Base-by-base conservation (phyloP, 2,329 filamentous ascomycete genomes). In the Dactylellina leptospora region DNA sequence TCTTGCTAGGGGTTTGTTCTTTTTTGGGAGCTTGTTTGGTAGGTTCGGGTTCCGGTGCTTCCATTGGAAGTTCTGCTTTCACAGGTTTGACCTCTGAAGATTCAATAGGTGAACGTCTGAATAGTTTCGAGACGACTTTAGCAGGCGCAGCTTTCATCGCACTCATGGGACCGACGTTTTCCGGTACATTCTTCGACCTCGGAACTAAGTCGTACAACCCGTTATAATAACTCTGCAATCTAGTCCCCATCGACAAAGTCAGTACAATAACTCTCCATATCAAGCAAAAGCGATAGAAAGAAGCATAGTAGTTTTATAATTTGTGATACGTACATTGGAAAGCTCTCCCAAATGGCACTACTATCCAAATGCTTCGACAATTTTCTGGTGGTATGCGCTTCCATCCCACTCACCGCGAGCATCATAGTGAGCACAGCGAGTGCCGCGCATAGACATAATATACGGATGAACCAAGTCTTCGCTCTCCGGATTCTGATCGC, bases 171-270 rank as follows among this genome's bases (percentile, higher is more conserved):
- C 66, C 66, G 0, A 95, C 93, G 78, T 96, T 97, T 78, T 97
- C 91, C 0, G 93, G 89, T 8, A 84, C 82, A 75, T 93, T 93
- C 50, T 90, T 82, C 11, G 83, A 79, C 23, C 87, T 81, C 0
- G 86, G 80, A 0, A 90, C 86, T 73, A 99, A 78, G 0, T 85
- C 89, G 74, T 88, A 85, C 69, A 99, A 84, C 0, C 95, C 95
- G 11, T 92, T 93, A 79, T 97, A 95, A 79, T 97, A 99, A 74
- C 93, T 85, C 71, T 88, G 89, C 73, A 99, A 61, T 38, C 64
- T 70, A 23, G 8, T n/a, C n/a, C n/a, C n/a, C n/a, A n/a, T n/a
- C n/a, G n/a, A n/a, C n/a, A n/a, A n/a, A n/a, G n/a, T n/a, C n/a
- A n/a, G n/a, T n/a, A n/a, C n/a, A n/a, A n/a, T n/a, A n/a, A n/a